Evolutionary conservation across 2,329 filamentous ascomycete species (phyloP).

Genomic region (Stagonosporopsis vannaccii): DNA sequence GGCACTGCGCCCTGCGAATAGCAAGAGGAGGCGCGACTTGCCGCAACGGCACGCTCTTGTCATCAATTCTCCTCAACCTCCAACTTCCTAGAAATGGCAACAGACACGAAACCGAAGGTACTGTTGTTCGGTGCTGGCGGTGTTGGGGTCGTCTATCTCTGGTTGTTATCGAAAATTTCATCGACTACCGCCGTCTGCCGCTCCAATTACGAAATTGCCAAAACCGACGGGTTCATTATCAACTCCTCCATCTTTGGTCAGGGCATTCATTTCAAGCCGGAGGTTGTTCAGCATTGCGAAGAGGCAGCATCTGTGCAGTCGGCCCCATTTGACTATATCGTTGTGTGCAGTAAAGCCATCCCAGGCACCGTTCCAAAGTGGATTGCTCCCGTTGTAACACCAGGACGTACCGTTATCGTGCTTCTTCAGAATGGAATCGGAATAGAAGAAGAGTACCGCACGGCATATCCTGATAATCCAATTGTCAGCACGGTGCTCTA

Average conservation of each 20-base stretch:
- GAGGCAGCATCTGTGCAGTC: conserved; percentile 42
- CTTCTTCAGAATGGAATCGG: conserved; percentile 69
- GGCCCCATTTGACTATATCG: conserved; percentile 55
- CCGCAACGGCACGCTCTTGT: conserved; percentile 1
- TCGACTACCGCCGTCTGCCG: conserved; percentile 55
- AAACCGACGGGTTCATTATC: conserved; percentile 52
- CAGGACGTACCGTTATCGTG: conserved; percentile 60
- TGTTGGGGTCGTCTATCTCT: conserved; percentile 54
- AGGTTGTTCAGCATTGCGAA: conserved; percentile 44
- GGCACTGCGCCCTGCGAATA: conserved; percentile 9
- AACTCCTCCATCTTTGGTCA: conserved; percentile 50
- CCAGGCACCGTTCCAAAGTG: conserved; percentile 47
- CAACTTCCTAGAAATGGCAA: conserved; percentile 11
- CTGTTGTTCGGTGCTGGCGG: conserved; percentile 55
- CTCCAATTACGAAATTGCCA: conserved; percentile 55
- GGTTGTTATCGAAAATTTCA: conserved; percentile 50
- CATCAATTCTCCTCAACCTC: neutral
- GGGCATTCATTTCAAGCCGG: conserved; percentile 44
- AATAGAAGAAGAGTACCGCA: conserved; percentile 64
- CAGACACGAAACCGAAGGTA: conserved; percentile 24
- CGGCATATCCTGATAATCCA: conserved; percentile 59
- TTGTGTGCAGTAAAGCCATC: conserved; percentile 58
- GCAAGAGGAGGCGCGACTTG: neutral
- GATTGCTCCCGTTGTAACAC: conserved; percentile 51
- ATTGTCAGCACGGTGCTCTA: conserved; percentile 66